Conservation (phyloP, 148 eudicot species). For the Chenopodium berlandieri region DNA sequence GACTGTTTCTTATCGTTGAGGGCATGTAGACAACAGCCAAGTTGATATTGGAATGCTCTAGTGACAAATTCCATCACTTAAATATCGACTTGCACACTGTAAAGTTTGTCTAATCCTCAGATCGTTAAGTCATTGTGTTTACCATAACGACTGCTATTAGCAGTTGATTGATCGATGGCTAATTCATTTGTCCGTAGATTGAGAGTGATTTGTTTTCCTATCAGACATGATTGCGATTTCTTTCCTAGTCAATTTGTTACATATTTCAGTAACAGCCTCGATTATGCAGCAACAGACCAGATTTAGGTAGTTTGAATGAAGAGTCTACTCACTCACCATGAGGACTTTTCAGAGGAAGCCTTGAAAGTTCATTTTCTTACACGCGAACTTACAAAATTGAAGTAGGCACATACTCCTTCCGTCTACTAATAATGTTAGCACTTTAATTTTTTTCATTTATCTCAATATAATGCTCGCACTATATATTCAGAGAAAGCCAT, state of each 20-base stretch:
- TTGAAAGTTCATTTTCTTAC: no score
- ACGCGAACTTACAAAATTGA: no score
- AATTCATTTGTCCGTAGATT: not conserved
- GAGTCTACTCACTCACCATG: no score
- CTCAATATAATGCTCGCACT: not conserved
- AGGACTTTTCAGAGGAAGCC: no score
- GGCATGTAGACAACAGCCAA: not conserved
- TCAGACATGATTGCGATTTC: not conserved
- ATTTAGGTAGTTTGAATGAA: not conserved
- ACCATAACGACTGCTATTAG: not conserved
- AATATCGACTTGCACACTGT: not conserved
- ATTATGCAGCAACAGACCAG: not conserved
- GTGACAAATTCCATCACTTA: not conserved
- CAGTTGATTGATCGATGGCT: not conserved
- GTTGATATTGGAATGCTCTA: not conserved
- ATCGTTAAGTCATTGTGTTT: not conserved
- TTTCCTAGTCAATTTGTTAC: not conserved
- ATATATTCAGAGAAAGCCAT: not conserved
- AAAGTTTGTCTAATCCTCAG: not conserved
- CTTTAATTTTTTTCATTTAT: no score
- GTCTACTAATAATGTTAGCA: no score
- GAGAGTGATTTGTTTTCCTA: not conserved
- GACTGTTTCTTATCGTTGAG: not conserved
- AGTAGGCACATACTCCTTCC: no score
- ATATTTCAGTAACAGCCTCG: not conserved